phyloP scores from a whole-genome alignment of 805 yeast species.

The Cyberlindnera petersonii region DNA sequence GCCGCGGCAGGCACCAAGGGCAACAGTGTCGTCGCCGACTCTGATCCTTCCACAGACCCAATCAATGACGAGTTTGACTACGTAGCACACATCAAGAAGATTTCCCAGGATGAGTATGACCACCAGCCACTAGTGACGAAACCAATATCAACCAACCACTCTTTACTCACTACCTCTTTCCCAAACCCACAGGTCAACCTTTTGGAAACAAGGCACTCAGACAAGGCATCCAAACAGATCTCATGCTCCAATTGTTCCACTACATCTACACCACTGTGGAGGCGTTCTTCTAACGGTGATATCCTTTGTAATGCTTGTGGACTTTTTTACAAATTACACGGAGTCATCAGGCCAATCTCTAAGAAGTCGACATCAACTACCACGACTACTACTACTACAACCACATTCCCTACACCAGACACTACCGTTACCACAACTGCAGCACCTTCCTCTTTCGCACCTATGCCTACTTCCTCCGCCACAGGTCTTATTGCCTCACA shows the following conservation, averaged over 20 bases:
- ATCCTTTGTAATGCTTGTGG: slow-evolving; percentile 97
- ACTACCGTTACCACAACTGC: slow-evolving; percentile 2
- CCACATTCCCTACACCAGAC: slow-evolving; percentile 3
- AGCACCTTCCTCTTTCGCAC: too few relatives aligned
- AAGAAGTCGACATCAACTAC: slow-evolving; percentile 8
- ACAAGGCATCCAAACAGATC: slow-evolving; percentile 8
- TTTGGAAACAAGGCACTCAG: slow-evolving; percentile 6
- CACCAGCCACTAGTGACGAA: slow-evolving; percentile 12
- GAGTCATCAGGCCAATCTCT: slow-evolving; percentile 72
- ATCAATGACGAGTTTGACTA: slow-evolving; percentile 55
- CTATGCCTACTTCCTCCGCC: too few relatives aligned
- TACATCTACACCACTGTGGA: slow-evolving; percentile 90
- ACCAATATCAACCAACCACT: slow-evolving; percentile 12
- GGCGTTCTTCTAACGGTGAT: slow-evolving; percentile 84
- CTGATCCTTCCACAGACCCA: slow-evolving; percentile 21
- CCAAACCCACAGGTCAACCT: slow-evolving; percentile 16
- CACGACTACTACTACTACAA: slow-evolving; percentile 2
- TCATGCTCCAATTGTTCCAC: slow-evolving; percentile 85
- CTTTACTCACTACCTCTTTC: slow-evolving; percentile 15
- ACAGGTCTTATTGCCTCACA: too few relatives aligned
- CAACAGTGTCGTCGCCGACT: not conserved
- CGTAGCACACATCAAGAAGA: slow-evolving; percentile 54
- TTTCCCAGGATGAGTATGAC: slow-evolving; percentile 36
- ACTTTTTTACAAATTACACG: slow-evolving; percentile 83
- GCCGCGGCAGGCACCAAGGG: too few relatives aligned